phyloP scores from a whole-genome alignment of 2,329 filamentous ascomycete genomes.

The Beauveria bassiana region DNA sequence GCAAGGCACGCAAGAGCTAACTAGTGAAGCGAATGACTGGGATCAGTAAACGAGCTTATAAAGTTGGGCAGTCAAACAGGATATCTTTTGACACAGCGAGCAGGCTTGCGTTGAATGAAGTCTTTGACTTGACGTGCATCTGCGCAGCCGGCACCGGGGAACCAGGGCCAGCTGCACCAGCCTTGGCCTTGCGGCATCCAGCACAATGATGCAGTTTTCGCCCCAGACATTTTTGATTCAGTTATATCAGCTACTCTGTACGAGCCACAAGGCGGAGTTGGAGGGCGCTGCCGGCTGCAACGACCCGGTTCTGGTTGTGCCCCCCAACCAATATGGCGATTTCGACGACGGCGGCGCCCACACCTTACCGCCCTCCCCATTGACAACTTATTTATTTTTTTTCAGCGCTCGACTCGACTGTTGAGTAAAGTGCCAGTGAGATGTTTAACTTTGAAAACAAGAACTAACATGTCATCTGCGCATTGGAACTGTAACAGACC shows the following conservation, averaged over 20 bases:
- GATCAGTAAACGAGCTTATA: background rate
- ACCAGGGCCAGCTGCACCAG: background rate
- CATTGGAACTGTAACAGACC: background rate
- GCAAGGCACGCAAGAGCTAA: background rate
- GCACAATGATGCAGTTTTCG: background rate
- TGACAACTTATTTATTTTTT: background rate
- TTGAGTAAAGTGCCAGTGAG: background rate
- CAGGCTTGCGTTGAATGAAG: background rate
- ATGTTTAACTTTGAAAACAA: background rate
- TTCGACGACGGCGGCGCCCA: background rate
- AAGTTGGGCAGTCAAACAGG: background rate
- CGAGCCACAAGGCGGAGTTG: background rate
- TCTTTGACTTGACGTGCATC: background rate
- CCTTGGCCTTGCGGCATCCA: background rate
- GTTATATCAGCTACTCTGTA: background rate
- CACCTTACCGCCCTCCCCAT: background rate
- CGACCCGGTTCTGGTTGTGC: background rate
- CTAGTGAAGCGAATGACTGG: background rate
- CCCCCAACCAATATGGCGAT: background rate
- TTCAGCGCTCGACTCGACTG: background rate
- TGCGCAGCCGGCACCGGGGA: no score
- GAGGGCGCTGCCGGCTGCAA: background rate
- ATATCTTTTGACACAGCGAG: background rate
- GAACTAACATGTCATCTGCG: background rate
- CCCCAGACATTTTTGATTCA: background rate